Evolutionary conservation across 345 rosid genomes (phyloP).

Genomic region (Sonneratia caseolaris): DNA sequence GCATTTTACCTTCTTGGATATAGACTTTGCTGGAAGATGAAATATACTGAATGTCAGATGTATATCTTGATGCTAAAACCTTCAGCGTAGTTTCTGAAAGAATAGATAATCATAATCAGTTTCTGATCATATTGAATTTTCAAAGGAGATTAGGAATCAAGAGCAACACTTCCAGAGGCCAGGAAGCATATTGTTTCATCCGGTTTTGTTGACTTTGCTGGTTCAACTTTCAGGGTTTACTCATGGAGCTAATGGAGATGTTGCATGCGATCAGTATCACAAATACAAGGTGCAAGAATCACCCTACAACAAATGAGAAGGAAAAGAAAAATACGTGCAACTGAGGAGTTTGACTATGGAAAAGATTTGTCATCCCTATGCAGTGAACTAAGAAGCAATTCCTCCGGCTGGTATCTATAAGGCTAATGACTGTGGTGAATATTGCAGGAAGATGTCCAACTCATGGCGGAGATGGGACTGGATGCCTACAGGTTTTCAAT

Average conservation of each 20-base stretch:
- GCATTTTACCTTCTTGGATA: too few species aligned
- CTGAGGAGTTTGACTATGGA: not conserved
- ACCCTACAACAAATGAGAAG: too few species aligned
- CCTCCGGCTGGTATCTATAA: not conserved
- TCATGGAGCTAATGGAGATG: conserved; percentile 19
- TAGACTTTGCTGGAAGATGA: too few species aligned
- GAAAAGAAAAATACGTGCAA: too few species aligned
- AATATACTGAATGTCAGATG: too few species aligned
- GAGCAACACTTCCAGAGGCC: conserved; percentile 11
- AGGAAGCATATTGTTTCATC: not conserved
- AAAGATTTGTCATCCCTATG: not conserved
- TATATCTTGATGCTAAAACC: too few species aligned
- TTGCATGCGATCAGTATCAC: conserved; percentile 23
- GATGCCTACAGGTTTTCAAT: conserved; percentile 27
- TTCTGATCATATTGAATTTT: not conserved
- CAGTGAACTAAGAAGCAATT: not conserved
- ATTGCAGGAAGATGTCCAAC: conserved; percentile 24
- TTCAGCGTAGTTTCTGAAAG: not conserved
- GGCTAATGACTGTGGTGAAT: not conserved
- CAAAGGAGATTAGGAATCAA: not conserved
- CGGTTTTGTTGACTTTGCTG: not conserved
- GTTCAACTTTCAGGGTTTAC: conserved; percentile 10
- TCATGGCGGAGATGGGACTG: conserved; percentile 18
- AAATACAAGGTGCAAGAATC: conserved; percentile 18
- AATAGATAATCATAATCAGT: not conserved